Evolutionary conservation across 2,329 filamentous ascomycete species (phyloP).

Genomic region (Byssoonygena ceratinophila): DNA sequence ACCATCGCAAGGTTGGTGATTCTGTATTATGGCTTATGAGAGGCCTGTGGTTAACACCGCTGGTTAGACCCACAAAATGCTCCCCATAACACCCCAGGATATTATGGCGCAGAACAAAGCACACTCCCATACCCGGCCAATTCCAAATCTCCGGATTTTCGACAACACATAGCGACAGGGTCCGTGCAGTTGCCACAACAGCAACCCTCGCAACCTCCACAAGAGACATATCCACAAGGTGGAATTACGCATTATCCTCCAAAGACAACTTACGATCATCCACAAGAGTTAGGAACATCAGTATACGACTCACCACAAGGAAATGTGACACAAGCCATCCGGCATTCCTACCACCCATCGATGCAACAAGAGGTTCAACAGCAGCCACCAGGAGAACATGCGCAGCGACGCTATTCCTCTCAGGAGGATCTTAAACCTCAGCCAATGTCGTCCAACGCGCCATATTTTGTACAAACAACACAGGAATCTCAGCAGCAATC

Average conservation of each 20-base stretch:
- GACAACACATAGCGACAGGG: constrained; percentile 28
- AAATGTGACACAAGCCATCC: constrained; percentile 21
- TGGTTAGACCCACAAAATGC: constrained; percentile 9
- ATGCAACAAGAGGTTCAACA: constrained; percentile 26
- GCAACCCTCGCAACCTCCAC: constrained; percentile 41
- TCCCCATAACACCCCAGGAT: constrained; percentile 46
- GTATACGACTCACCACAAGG: constrained; percentile 64
- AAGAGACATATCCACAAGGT: constrained; percentile 33
- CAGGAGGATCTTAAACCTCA: constrained; percentile 23
- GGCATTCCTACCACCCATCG: constrained; percentile 27
- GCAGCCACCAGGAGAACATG: constrained; percentile 20
- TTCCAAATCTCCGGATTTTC: constrained; percentile 34
- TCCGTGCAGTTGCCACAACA: constrained; percentile 29
- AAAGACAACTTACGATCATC: constrained; percentile 58
- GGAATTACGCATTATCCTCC: constrained; percentile 43
- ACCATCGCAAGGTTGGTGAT: constrained; percentile 29
- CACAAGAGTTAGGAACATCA: constrained; percentile 68
- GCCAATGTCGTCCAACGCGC: constrained; percentile 17
- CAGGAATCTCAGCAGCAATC: constrained; percentile 13
- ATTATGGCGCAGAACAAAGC: constrained; percentile 52
- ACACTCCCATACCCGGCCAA: constrained; percentile 32
- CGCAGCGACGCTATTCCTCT: constrained; percentile 30
- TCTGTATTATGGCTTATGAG: neutral
- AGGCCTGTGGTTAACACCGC: constrained; percentile 38
- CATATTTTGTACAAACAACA: constrained; percentile 26